A percentile compares a stretch with the other conserved stretches of the same genome.
Evolutionary conservation across 306 rosid species (phyloP).

Genomic region (Comarum palustre): DNA sequence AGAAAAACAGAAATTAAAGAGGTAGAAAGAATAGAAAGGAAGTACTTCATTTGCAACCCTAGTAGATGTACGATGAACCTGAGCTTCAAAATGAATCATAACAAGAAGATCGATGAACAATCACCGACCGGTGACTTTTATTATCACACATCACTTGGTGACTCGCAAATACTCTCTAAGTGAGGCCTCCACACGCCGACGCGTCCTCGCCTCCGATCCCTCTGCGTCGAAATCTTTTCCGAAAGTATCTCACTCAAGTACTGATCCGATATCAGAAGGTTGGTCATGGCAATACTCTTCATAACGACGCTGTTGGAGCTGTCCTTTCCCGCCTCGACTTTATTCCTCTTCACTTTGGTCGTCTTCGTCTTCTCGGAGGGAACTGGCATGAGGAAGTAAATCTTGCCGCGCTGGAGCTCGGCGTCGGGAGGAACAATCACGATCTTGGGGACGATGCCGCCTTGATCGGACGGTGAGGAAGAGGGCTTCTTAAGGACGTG

Average conservation of each 20-base stretch:
- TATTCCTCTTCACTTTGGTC: slow-evolving; percentile 34
- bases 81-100: slow-evolving; percentile 18
- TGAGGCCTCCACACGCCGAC: slow-evolving; percentile 92
- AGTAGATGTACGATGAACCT: neutral
- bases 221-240: slow-evolving; percentile 69
- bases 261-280: slow-evolving; percentile 53
- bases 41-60: slow-evolving; percentile 24
- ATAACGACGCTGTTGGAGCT: slow-evolving; percentile 12
- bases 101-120: neutral
- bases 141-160: slow-evolving; percentile 42
- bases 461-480: slow-evolving; percentile 46
- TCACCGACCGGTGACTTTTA: neutral
- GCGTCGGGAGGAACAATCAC: slow-evolving; percentile 92
- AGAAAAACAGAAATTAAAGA: neutral
- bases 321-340: slow-evolving; percentile 1
- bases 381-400: slow-evolving; percentile 90
- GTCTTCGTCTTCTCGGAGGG: slow-evolving; percentile 37
- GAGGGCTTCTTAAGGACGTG: slow-evolving; percentile 86
- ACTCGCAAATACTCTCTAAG: slow-evolving; percentile 82
- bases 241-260: slow-evolving; percentile 79
- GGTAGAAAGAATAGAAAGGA: slow-evolving; percentile 19
- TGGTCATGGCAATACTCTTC: slow-evolving; percentile 33
- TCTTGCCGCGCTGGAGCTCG: slow-evolving; percentile 85
- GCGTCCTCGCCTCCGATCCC: slow-evolving; percentile 80
- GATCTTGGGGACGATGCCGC: slow-evolving; percentile 62